phyloP scores from a whole-genome alignment of 2,329 filamentous ascomycete genomes.

The Eurotiales sp. region DNA sequence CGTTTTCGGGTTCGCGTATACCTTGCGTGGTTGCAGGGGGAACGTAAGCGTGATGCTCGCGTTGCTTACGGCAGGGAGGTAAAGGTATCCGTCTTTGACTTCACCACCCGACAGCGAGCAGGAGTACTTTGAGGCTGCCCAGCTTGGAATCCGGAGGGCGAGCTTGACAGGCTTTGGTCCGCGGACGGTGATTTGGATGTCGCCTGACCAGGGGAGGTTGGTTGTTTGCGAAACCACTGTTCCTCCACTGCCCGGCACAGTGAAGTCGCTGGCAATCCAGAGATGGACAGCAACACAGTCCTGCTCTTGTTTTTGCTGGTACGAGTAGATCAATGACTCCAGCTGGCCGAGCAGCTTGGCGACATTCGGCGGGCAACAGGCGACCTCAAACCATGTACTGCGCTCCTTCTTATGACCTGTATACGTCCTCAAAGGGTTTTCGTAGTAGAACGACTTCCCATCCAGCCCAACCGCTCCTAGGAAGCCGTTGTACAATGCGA shows the following conservation, averaged over 20 bases:
- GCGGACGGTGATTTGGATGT: constrained; percentile 45
- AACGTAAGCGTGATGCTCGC: constrained; percentile 45
- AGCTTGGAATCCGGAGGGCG: constrained; percentile 53
- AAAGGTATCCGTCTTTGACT: constrained; percentile 50
- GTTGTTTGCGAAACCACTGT: constrained; percentile 49
- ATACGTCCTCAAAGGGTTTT: constrained; percentile 58
- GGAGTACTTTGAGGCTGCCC: constrained; percentile 31
- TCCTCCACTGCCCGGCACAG: constrained; percentile 25
- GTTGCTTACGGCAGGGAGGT: constrained; percentile 35
- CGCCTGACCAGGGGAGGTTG: constrained; percentile 57
- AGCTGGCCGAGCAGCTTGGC: constrained; percentile 54
- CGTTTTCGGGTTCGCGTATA: constrained; percentile 55
- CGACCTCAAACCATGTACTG: constrained; percentile 57
- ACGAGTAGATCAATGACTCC: constrained; percentile 50
- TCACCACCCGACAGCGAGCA: constrained; percentile 11
- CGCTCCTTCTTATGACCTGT: constrained; percentile 48
- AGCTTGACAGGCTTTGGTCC: constrained; percentile 37
- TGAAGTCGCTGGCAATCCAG: constrained; percentile 32
- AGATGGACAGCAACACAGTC: constrained; percentile 39
- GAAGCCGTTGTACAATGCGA: constrained; percentile 59
- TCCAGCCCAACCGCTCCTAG: constrained; percentile 56
- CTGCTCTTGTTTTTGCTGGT: no score
- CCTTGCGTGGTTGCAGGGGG: constrained; percentile 47
- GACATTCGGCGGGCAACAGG: constrained; percentile 61
- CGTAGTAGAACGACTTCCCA: constrained; percentile 58